Evolutionary conservation across 495 filamentous ascomycete species (phyloP).

Genomic region (Penicillium alfredii): DNA sequence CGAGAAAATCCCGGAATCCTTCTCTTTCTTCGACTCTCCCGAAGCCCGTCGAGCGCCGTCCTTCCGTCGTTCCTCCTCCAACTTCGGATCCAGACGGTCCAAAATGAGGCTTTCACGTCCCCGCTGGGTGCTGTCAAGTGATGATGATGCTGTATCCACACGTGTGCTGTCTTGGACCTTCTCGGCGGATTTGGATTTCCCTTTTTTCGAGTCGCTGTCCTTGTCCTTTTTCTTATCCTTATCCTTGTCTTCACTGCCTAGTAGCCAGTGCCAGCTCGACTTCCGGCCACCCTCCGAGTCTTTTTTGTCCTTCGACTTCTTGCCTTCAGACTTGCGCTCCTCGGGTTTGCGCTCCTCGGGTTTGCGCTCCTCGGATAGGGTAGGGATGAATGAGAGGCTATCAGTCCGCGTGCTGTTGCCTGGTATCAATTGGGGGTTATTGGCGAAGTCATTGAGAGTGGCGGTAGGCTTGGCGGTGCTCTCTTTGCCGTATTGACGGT

Average conservation of each 20-base stretch:
- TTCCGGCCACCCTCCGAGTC: constrained; percentile 58
- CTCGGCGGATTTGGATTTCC: constrained; percentile 53
- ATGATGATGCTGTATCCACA: constrained; percentile 73
- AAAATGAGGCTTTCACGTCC: constrained; percentile 79
- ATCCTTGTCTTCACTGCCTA: constrained; percentile 65
- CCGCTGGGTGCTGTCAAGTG: constrained; percentile 59
- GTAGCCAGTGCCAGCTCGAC: constrained; percentile 79
- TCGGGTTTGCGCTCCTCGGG: constrained; percentile 59
- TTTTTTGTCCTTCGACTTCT: constrained; percentile 59
- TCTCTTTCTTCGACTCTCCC: constrained; percentile 79
- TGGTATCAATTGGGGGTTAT: constrained; percentile 49
- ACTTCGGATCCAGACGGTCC: constrained; percentile 67
- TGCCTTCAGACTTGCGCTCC: constrained; percentile 56
- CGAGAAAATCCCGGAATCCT: constrained; percentile 78
- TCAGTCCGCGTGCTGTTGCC: constrained; percentile 70
- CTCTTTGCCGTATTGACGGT: constrained; percentile 28
- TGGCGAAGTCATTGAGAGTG: constrained; percentile 33
- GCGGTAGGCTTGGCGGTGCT: too few relatives aligned
- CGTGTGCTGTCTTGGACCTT: constrained; percentile 63
- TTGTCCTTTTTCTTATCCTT: constrained; percentile 54
- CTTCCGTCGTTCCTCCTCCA: constrained; percentile 81
- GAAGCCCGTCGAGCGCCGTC: constrained; percentile 67
- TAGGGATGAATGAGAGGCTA: constrained; percentile 78
- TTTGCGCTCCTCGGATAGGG: constrained; percentile 61
- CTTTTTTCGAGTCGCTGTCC: constrained; percentile 56